These are phyloP conservation scores for Fusarium annulatum DNA, from an alignment of 2,329 filamentous ascomycete genomes.

Conservation along the genomic window DNA sequence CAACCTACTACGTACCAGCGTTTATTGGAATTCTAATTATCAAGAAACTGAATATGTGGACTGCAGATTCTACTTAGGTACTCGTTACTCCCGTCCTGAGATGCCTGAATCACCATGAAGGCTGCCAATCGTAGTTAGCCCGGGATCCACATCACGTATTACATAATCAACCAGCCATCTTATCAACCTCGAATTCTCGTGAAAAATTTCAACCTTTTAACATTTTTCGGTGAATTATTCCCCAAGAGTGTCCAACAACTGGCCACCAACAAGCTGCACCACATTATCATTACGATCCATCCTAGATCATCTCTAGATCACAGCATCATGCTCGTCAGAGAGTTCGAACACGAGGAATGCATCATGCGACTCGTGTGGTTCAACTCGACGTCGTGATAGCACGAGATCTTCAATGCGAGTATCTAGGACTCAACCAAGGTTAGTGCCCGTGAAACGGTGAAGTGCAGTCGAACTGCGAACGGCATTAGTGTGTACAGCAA, in stretches of 20 bases:
- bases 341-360: constrained; percentile 9
- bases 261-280: background rate
- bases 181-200: constrained; percentile 16
- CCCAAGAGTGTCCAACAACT: background rate
- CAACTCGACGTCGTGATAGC: constrained; percentile 5
- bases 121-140: background rate
- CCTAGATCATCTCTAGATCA: constrained; percentile 6
- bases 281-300: background rate
- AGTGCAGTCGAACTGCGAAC: constrained; percentile 43
- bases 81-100: background rate
- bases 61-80: background rate
- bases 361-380: background rate
- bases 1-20: background rate
- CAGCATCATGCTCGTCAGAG: background rate
- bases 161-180: constrained; percentile 33
- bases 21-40: background rate
- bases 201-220: constrained; percentile 29
- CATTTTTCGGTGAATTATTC: background rate
- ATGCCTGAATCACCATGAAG: background rate
- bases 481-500: constrained; percentile 72
- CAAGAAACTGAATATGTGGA: background rate
- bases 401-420: constrained; percentile 32
- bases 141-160: constrained; percentile 6
- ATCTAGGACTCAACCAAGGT: constrained; percentile 6
- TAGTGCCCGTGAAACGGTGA: constrained; percentile 35